phyloP scores from a whole-genome alignment of 345 rosid genomes.

The Acer yangbiense region DNA sequence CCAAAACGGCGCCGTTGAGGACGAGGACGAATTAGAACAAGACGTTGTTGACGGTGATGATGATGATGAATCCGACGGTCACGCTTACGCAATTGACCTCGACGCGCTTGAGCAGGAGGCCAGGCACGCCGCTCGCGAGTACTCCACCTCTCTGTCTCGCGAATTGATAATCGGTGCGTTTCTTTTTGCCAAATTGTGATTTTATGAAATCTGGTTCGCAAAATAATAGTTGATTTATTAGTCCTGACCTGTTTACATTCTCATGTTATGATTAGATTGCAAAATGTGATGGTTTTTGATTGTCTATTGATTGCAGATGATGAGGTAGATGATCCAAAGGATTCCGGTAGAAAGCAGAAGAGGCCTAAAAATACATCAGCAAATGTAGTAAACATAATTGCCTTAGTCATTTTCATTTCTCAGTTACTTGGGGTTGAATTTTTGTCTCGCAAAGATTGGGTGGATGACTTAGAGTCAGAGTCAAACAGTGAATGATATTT shows the following conservation, averaged over 20 bases:
- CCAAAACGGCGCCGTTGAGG: constrained; percentile 11
- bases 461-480: too few relatives aligned
- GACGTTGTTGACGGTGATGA: constrained; percentile 21
- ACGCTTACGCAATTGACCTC: constrained; percentile 41
- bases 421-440: not conserved
- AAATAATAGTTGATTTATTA: too few relatives aligned
- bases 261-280: too few relatives aligned
- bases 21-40: constrained; percentile 21
- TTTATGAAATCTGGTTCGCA: too few relatives aligned
- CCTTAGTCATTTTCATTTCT: not conserved
- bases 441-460: not conserved
- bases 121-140: constrained; percentile 56
- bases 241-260: too few relatives aligned
- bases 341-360: constrained; percentile 52
- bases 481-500: too few relatives aligned
- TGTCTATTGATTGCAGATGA: constrained; percentile 51
- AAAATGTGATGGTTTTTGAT: not conserved
- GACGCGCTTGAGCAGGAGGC: constrained; percentile 77
- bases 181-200: not conserved
- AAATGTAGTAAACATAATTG: constrained; percentile 40
- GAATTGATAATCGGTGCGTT: constrained; percentile 57
- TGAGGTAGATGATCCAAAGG: constrained; percentile 49
- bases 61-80: constrained; percentile 29
- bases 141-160: constrained; percentile 59
- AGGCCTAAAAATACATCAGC: constrained; percentile 34